Evolutionary conservation across 495 filamentous ascomycete genomes (phyloP).

Genomic region (Penicillium argentinense): DNA sequence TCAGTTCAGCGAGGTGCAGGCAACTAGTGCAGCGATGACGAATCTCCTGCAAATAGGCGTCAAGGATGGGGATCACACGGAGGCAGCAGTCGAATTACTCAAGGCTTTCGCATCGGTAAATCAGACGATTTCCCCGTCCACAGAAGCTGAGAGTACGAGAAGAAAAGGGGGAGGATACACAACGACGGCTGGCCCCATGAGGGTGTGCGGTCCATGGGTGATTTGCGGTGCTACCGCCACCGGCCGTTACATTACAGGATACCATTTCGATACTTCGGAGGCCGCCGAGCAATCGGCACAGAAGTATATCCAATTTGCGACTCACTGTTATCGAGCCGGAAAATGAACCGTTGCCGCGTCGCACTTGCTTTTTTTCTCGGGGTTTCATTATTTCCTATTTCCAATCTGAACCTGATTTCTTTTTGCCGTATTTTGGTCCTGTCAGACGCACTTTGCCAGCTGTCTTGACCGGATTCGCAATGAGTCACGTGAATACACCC

Average conservation of each 20-base stretch:
- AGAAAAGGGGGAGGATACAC: slow-evolving; percentile 1
- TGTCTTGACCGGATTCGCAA: too few relatives aligned
- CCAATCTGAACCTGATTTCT: too few relatives aligned
- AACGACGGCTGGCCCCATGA: slow-evolving; percentile 7
- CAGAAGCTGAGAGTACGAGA: background rate
- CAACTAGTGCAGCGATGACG: slow-evolving; percentile 32
- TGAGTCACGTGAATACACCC: too few relatives aligned
- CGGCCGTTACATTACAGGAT: slow-evolving; percentile 14
- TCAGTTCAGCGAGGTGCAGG: background rate
- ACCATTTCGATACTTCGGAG: slow-evolving; percentile 10
- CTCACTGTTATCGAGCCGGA: too few relatives aligned
- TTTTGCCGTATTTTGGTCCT: too few relatives aligned
- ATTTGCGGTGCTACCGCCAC: slow-evolving; percentile 14
- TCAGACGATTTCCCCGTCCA: background rate
- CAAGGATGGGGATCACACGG: slow-evolving; percentile 23
- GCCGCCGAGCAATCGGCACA: slow-evolving; percentile 3
- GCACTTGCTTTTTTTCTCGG: background rate
- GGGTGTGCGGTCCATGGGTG: slow-evolving; percentile 1
- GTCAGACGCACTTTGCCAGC: too few relatives aligned
- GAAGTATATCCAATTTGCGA: background rate
- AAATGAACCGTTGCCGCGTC: too few relatives aligned
- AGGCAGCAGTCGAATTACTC: slow-evolving; percentile 7
- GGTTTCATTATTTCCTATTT: too few relatives aligned
- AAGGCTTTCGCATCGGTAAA: background rate
- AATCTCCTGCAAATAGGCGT: slow-evolving; percentile 36